Conservation (phyloP, 208 protist species). For the Lotmaria passim region DNA sequence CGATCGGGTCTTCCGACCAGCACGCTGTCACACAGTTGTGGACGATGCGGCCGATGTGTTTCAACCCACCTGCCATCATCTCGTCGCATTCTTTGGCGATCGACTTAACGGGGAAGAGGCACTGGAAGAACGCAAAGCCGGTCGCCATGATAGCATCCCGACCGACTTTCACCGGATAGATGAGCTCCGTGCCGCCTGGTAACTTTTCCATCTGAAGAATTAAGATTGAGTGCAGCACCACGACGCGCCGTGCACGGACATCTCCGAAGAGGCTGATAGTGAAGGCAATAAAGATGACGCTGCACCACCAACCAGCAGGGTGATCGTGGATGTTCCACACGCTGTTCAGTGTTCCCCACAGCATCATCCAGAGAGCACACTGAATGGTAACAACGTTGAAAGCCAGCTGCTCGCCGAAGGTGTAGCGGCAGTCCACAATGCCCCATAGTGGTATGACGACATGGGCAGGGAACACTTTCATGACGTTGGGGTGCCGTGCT, state of each 20-base stretch:
- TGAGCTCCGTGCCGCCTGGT: constrained; percentile 20
- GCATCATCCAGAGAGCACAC: constrained; percentile 30
- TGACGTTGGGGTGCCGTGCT: constrained; percentile 27
- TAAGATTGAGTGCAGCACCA: constrained; percentile 53
- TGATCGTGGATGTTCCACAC: constrained; percentile 34
- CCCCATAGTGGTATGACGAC: constrained; percentile 44
- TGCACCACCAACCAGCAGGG: constrained; percentile 62
- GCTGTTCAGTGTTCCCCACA: constrained; percentile 52
- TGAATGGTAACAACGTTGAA: constrained; percentile 33
- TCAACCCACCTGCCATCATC: constrained; percentile 34
- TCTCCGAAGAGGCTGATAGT: constrained; percentile 55
- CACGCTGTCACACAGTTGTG: constrained; percentile 39
- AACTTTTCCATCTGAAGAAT: constrained; percentile 64
- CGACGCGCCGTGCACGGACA: constrained; percentile 42
- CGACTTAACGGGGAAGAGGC: constrained; percentile 40
- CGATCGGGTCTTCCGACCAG: constrained; percentile 63
- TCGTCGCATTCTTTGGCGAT: constrained; percentile 47
- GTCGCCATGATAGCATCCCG: constrained; percentile 52
- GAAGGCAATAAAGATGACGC: constrained; percentile 46
- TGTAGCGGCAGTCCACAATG: constrained; percentile 50
- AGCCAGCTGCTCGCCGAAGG: constrained; percentile 56
- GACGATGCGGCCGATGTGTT: constrained; percentile 35
- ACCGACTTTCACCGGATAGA: constrained; percentile 42
- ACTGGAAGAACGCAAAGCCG: constrained; percentile 49
- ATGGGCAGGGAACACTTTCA: constrained; percentile 44